Evolutionary conservation across 2,329 filamentous ascomycete species (phyloP), one percentile per base, ranked within the genome.

Genomic region (Colletotrichum trifolii): DNA sequence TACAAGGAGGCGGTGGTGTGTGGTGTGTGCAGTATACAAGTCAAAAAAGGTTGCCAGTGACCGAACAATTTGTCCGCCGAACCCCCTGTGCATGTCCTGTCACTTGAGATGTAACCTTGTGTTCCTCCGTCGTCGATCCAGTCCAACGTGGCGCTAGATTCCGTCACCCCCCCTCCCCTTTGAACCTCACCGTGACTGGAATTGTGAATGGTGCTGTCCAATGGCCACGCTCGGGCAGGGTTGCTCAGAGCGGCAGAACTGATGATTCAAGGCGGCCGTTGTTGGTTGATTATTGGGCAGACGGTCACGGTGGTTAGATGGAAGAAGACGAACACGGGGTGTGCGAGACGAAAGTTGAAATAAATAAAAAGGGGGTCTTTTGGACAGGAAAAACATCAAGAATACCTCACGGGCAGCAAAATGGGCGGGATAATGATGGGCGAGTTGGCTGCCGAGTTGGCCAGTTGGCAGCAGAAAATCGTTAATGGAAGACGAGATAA

Each of bases 81-180:
- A 25, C 50, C 55, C 45, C 55, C 55, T 56, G 54, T 38, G 54
- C 54, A 7, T 45, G 53, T 56, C 54, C 42, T 50, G 55, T 58
- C 55, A 50, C 46, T 38, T 58, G 46, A 42, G 38, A 25, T 25
- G 25, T 25, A 50, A 35, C 38, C 46, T 50, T 58, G 46, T n/a
- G 34, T 57, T 17, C 49, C 35, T 48, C 17, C 25, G 25, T 25
- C 25, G 25, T 25, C 25, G 25, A 25, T 34, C 36, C 45, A 25
- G 49, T 57, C 54, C 54, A 38, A 57, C 54, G 40, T 40, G 54
- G 45, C 54, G 43, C 54, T 40, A 48, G 48, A 33, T 55, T 46
- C 47, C 40, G 42, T 45, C 42, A 39, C 13, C 13, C 46, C 35
- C 9, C 10, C 46, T n/a, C 15, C 15, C 34, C 42, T 46, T 58